A percentile compares a stretch with the other conserved stretches of the same genome.
These are phyloP conservation scores for Botrytis hyacinthi DNA, from an alignment of 2,329 filamentous ascomycete genomes.

Conservation along the genomic window DNA sequence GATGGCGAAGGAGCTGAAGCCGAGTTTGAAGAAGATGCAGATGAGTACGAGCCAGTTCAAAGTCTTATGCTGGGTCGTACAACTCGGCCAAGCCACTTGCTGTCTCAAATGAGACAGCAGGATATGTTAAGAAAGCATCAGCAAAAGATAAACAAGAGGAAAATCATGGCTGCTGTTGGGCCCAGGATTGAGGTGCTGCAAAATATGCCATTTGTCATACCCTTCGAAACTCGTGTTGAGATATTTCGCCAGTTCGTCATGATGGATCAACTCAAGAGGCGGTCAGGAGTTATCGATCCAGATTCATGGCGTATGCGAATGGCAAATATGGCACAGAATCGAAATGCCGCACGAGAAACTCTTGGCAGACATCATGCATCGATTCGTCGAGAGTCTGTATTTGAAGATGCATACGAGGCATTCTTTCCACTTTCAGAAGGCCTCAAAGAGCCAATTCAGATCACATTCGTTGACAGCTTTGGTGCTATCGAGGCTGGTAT, in stretches of 20 bases:
- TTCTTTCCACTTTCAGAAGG: constrained; percentile 80
- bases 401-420: constrained; percentile 79
- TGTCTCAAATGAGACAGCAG: constrained; percentile 55
- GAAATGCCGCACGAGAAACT: constrained; percentile 39
- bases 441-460: constrained; percentile 92
- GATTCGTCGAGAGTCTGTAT: constrained; percentile 75
- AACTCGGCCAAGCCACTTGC: constrained; percentile 48
- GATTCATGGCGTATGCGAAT: constrained; percentile 71
- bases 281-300: constrained; percentile 70
- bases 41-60: constrained; percentile 42
- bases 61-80: constrained; percentile 50
- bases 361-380: constrained; percentile 68
- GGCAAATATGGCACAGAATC: constrained; percentile 25
- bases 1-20: constrained; percentile 49
- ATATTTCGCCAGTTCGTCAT: constrained; percentile 93
- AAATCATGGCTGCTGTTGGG: constrained; percentile 73
- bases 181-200: constrained; percentile 87
- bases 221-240: constrained; percentile 84
- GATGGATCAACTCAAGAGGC: constrained; percentile 71
- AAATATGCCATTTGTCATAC: constrained; percentile 96
- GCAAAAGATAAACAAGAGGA: constrained; percentile 64
- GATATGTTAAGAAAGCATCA: constrained; percentile 64
- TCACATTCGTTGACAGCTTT: constrained; percentile 93
- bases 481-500: constrained; percentile 86
- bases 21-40: constrained; percentile 44